Evolutionary conservation across 2,329 filamentous ascomycete species (phyloP).

Genomic region (Monosporascus sp.): DNA sequence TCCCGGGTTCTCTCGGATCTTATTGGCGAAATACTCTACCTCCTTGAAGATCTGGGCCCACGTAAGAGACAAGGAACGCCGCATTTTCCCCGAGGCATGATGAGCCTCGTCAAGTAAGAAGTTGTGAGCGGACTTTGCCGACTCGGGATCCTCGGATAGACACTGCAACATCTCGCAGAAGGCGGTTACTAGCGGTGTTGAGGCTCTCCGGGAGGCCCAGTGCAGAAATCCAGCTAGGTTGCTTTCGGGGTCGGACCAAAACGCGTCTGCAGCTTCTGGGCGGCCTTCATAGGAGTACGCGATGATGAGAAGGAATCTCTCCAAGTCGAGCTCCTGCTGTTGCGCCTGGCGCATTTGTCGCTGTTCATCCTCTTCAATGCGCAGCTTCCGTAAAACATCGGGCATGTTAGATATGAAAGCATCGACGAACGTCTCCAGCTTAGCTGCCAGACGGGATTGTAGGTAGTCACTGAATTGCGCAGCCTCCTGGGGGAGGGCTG

Average conservation of each 20-base stretch:
- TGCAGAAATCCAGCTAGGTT: slow-evolving; percentile 92
- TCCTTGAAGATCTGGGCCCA: slow-evolving; percentile 93
- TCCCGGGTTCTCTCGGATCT: slow-evolving; percentile 67
- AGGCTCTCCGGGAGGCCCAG: slow-evolving; percentile 93
- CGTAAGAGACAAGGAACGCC: slow-evolving; percentile 77
- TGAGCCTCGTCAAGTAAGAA: slow-evolving; percentile 85
- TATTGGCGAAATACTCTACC: slow-evolving; percentile 75
- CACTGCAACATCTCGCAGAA: slow-evolving; percentile 96
- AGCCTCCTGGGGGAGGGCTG: slow-evolving; percentile 61
- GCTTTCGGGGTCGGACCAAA: slow-evolving; percentile 89
- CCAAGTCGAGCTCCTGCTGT: slow-evolving; percentile 68
- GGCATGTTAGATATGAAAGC: slow-evolving; percentile 94
- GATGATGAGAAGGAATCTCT: slow-evolving; percentile 87
- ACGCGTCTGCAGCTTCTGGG: slow-evolving; percentile 76
- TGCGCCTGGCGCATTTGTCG: slow-evolving; percentile 61
- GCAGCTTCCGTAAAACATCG: slow-evolving; percentile 79
- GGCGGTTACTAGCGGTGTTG: slow-evolving; percentile 90
- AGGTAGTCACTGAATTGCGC: slow-evolving; percentile 68
- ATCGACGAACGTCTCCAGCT: slow-evolving; percentile 83
- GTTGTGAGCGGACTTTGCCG: slow-evolving; percentile 77
- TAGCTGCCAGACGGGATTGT: slow-evolving; percentile 66
- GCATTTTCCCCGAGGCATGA: slow-evolving; percentile 69
- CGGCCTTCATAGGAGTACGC: slow-evolving; percentile 86
- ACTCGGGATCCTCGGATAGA: slow-evolving; percentile 75
- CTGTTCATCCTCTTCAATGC: slow-evolving; percentile 86